Evolutionary conservation across 2,329 filamentous ascomycete genomes (phyloP).

Genomic region (Trichophyton rubrum): DNA sequence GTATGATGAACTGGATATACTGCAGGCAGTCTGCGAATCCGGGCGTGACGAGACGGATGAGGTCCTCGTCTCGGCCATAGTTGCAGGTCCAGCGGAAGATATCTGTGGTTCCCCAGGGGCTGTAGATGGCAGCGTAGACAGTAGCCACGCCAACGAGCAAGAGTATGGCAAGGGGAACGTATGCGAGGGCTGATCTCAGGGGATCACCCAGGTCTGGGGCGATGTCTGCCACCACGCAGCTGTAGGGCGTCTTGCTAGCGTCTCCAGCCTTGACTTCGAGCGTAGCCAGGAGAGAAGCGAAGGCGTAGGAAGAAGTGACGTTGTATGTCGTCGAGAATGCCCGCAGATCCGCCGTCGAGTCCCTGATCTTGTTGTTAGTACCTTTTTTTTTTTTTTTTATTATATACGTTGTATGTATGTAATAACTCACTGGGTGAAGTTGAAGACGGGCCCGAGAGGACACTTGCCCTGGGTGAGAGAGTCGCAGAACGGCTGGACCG

Average conservation of each 20-base stretch:
- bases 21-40: constrained; percentile 94
- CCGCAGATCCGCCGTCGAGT: constrained; percentile 42
- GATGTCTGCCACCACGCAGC: constrained; percentile 68
- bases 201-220: constrained; percentile 65
- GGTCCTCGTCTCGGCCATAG: constrained; percentile 84
- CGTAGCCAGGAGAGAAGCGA: constrained; percentile 65
- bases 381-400: no score
- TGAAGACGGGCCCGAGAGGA: constrained; percentile 63
- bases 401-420: not conserved
- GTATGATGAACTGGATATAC: constrained; percentile 83
- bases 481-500: constrained; percentile 53
- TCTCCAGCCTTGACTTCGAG: constrained; percentile 68
- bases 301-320: constrained; percentile 71
- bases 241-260: constrained; percentile 48
- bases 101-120: constrained; percentile 85
- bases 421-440: constrained; percentile 37
- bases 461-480: constrained; percentile 50
- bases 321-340: constrained; percentile 62
- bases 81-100: constrained; percentile 96
- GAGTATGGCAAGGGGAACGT: constrained; percentile 66
- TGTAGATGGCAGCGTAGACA: constrained; percentile 70
- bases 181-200: constrained; percentile 58
- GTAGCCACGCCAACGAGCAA: constrained; percentile 72
- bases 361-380: not conserved
- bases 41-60: constrained; percentile 82